A percentile compares a stretch with the other conserved stretches of the same genome.
Evolutionary conservation across 169 alveolate species (phyloP).

Genomic region (Besnoitia besnoiti): DNA sequence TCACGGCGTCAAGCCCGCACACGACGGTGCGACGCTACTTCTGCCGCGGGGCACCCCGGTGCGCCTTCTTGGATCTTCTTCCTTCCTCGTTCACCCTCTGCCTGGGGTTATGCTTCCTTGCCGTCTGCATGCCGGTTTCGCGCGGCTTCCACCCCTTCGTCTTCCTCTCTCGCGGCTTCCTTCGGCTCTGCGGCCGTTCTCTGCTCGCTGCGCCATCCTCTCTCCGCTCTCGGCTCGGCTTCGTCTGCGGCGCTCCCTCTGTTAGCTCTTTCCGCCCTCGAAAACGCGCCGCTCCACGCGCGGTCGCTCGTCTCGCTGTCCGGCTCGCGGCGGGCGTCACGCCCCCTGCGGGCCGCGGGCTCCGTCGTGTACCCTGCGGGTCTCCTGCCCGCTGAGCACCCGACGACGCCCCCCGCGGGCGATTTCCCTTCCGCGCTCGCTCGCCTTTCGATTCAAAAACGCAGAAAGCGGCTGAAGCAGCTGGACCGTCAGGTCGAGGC

Average conservation of each 20-base stretch:
- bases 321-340: background rate
- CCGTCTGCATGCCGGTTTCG: too few species aligned
- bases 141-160: background rate
- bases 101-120: too few species aligned
- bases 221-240: background rate
- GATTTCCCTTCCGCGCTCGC: background rate
- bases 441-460: background rate
- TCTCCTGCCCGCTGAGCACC: background rate
- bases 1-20: too few species aligned
- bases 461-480: background rate
- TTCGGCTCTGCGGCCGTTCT: background rate
- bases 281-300: background rate
- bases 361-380: background rate
- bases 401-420: background rate
- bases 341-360: background rate
- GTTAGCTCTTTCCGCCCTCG: too few species aligned
- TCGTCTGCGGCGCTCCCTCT: constrained; percentile 11
- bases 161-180: constrained; percentile 6
- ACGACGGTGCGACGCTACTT: too few species aligned
- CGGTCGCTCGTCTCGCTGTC: background rate
- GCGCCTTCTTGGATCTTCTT: too few species aligned
- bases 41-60: too few species aligned
- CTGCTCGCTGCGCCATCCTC: background rate
- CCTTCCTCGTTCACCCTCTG: too few species aligned
- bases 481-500: background rate